Conservation (phyloP, 2,329 filamentous ascomycete genomes). For the Aquanectria penicillioides region DNA sequence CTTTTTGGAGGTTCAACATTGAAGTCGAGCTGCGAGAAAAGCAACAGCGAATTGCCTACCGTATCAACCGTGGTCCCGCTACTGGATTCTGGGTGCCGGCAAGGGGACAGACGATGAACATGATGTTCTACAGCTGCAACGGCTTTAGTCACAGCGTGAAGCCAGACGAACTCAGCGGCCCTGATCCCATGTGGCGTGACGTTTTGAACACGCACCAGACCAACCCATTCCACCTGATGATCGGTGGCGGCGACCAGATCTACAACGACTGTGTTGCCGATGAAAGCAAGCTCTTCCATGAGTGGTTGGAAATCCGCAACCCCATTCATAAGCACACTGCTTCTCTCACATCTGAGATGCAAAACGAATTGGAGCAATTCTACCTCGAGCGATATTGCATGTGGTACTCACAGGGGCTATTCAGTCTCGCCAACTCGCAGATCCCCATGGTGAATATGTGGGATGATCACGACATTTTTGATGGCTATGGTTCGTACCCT, state of each 20-base stretch:
- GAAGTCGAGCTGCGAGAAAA: slow-evolving; percentile 84
- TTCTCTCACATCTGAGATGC: slow-evolving; percentile 83
- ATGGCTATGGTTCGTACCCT: slow-evolving; percentile 93
- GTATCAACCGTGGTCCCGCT: slow-evolving; percentile 90
- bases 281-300: slow-evolving; percentile 78
- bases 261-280: slow-evolving; percentile 90
- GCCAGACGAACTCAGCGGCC: slow-evolving; percentile 83
- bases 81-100: slow-evolving; percentile 96
- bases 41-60: slow-evolving; percentile 91
- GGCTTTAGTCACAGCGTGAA: slow-evolving; percentile 88
- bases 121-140: slow-evolving; percentile 99
- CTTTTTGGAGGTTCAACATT: slow-evolving; percentile 97
- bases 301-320: slow-evolving; percentile 87
- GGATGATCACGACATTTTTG: slow-evolving; percentile 93
- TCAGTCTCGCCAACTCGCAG: slow-evolving; percentile 90
- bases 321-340: slow-evolving; percentile 81
- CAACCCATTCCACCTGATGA: slow-evolving; percentile 96
- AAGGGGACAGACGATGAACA: slow-evolving; percentile 88
- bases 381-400: slow-evolving; percentile 89
- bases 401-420: slow-evolving; percentile 97
- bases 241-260: slow-evolving; percentile 95
- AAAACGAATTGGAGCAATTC: slow-evolving; percentile 86
- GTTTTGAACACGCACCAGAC: slow-evolving; percentile 92
- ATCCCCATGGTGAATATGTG: slow-evolving; percentile 99
- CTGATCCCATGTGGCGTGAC: slow-evolving; percentile 96